A percentile compares a stretch with the other conserved stretches of the same genome.
phyloP scores from a whole-genome alignment of 1,284 basidiomycete genomes.

The Fomitopsis pinicola region DNA sequence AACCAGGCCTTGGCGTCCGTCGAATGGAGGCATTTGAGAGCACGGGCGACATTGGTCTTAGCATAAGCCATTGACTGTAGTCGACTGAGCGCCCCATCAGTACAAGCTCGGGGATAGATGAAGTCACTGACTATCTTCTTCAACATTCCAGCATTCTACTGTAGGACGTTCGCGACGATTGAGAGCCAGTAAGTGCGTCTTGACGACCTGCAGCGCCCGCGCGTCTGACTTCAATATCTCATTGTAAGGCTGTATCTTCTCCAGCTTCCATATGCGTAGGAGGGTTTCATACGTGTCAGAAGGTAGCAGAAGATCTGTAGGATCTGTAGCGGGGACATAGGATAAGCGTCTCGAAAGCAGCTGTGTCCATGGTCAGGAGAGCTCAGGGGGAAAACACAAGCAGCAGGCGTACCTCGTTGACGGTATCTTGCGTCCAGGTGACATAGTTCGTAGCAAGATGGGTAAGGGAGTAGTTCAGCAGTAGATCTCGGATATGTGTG shows the following conservation, averaged over 20 bases:
- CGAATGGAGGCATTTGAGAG: constrained; percentile 33
- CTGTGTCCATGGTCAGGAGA: constrained; percentile 23
- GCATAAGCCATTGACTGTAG: constrained; percentile 19
- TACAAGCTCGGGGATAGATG: neutral
- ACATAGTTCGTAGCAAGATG: constrained; percentile 55
- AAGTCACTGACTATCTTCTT: constrained; percentile 16
- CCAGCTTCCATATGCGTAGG: constrained; percentile 21
- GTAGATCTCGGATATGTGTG: constrained; percentile 46
- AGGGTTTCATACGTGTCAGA: constrained; percentile 47
- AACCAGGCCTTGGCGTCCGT: constrained; percentile 33
- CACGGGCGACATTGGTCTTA: constrained; percentile 35
- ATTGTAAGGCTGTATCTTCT: constrained; percentile 34
- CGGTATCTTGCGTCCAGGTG: constrained; percentile 45
- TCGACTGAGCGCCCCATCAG: constrained; percentile 13
- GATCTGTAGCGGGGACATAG: constrained; percentile 42
- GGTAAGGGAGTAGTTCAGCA: constrained; percentile 47
- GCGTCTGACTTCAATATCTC: constrained; percentile 39
- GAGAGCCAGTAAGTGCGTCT: constrained; percentile 18
- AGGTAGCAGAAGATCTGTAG: constrained; percentile 43
- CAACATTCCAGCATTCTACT: constrained; percentile 30
- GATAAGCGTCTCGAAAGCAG: constrained; percentile 38
- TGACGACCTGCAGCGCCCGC: constrained; percentile 36
- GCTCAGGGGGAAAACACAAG: no score
- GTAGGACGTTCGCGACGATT: constrained; percentile 21
- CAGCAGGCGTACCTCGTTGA: constrained; percentile 36